Evolutionary conservation across 345 rosid genomes (phyloP).

Genomic region (Syzygium aromaticum): DNA sequence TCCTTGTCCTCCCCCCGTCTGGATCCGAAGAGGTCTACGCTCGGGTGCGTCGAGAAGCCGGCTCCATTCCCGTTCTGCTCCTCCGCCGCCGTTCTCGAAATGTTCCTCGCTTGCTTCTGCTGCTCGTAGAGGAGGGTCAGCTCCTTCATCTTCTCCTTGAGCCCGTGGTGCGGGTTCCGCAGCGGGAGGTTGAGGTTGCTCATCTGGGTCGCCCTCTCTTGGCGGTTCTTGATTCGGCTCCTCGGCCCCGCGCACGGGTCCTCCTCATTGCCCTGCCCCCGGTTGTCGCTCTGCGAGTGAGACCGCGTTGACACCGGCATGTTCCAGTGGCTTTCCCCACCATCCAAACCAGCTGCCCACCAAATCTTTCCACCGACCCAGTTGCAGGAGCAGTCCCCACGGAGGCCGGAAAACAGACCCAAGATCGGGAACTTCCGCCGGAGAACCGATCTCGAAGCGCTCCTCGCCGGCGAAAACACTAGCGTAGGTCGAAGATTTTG

Average conservation of each 20-base stretch:
- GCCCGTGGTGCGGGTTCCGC: constrained; percentile 85
- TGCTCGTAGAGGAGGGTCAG: constrained; percentile 83
- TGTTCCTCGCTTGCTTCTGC: constrained; percentile 66
- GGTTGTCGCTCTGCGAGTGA: constrained; percentile 9
- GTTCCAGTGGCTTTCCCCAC: constrained; percentile 26
- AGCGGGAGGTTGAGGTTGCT: constrained; percentile 12
- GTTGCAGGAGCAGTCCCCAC: not conserved
- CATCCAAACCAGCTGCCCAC: constrained; percentile 38
- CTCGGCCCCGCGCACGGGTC: constrained; percentile 11
- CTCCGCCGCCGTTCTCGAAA: constrained; percentile 20
- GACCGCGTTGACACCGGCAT: constrained; percentile 90
- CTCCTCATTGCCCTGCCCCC: constrained; percentile 3
- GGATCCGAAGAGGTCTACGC: constrained; percentile 40
- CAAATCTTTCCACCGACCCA: constrained; percentile 11
- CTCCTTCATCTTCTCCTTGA: constrained; percentile 89
- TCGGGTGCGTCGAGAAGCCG: constrained; percentile 40
- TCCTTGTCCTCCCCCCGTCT: constrained; percentile 32
- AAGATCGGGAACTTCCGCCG: not conserved
- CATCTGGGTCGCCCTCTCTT: constrained; percentile 17
- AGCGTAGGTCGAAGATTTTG: not conserved
- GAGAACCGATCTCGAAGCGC: not conserved
- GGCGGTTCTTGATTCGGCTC: constrained; percentile 1
- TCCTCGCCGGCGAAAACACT: not conserved
- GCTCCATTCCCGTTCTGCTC: constrained; percentile 10
- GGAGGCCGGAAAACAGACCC: not conserved